phyloP scores from a whole-genome alignment of 805 yeast genomes.

The Lipomyces spencermartinsiae region DNA sequence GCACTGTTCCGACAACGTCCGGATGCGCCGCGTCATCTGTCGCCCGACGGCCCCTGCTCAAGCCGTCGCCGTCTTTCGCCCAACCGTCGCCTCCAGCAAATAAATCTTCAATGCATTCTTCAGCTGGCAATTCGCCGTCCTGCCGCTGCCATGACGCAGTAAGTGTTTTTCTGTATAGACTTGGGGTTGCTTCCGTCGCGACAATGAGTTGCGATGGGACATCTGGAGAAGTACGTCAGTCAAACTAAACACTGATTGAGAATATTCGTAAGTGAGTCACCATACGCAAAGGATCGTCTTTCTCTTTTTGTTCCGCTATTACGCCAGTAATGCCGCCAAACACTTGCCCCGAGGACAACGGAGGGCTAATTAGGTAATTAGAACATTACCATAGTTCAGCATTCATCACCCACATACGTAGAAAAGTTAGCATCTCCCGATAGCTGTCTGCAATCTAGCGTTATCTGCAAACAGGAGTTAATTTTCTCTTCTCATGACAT shows the following conservation, averaged over 20 bases:
- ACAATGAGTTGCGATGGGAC: conserved; percentile 12
- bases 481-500: background rate
- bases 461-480: conserved; percentile 15
- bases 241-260: background rate
- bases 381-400: background rate
- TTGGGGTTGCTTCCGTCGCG: conserved; percentile 17
- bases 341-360: conserved; percentile 50
- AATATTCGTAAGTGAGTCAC: conserved; percentile 7
- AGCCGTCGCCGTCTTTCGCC: conserved; percentile 33
- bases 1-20: conserved; percentile 45
- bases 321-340: conserved; percentile 60
- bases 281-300: conserved; percentile 31
- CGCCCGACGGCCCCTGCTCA: background rate
- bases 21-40: conserved; percentile 75
- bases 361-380: conserved; percentile 39
- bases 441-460: conserved; percentile 22
- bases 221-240: background rate
- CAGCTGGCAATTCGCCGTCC: conserved; percentile 53
- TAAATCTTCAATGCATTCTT: conserved; percentile 76
- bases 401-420: conserved; percentile 22
- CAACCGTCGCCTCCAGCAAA: conserved; percentile 72
- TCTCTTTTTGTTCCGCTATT: conserved; percentile 41
- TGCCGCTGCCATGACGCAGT: conserved; percentile 38
- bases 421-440: conserved; percentile 33
- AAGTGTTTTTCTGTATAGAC: conserved; percentile 35